Percentiles rank a stretch among this genome's conserved stretches.
These are phyloP conservation scores for Neoscytalidium dimidiatum DNA, from an alignment of 2,329 filamentous ascomycete genomes.

Conservation along the genomic window DNA sequence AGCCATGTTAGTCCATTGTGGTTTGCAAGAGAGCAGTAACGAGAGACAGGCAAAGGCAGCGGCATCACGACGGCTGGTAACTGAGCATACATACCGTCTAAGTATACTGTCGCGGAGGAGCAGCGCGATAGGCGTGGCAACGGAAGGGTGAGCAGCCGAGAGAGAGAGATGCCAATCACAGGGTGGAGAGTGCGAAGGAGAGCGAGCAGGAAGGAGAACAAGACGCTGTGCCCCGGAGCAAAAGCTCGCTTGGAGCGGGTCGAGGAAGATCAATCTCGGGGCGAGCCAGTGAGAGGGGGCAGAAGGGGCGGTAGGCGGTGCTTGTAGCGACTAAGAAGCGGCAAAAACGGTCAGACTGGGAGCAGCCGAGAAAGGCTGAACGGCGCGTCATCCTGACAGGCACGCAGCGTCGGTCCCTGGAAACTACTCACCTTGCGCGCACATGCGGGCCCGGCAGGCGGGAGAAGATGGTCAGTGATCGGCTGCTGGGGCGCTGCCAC, in stretches of 20 bases:
- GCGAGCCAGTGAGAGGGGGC: slow-evolving; percentile 6
- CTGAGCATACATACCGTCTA: slow-evolving; percentile 4
- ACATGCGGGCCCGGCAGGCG: neutral
- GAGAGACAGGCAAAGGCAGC: neutral
- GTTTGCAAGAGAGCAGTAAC: neutral
- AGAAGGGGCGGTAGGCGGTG: slow-evolving; percentile 9
- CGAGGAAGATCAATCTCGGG: slow-evolving; percentile 32
- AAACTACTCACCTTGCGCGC: neutral
- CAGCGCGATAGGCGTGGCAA: neutral
- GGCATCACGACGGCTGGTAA: neutral
- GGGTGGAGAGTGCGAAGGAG: slow-evolving; percentile 26
- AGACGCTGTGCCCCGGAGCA: slow-evolving; percentile 30
- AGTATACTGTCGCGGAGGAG: slow-evolving; percentile 1
- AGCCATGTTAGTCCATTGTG: slow-evolving; percentile 38
- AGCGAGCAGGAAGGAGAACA: slow-evolving; percentile 36
- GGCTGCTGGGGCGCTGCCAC: slow-evolving; percentile 14
- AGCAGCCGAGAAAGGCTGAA: slow-evolving; percentile 16
- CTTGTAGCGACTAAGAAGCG: slow-evolving; percentile 10
- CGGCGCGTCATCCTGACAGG: slow-evolving; percentile 11
- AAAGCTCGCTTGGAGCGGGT: slow-evolving; percentile 41
- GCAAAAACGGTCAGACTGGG: slow-evolving; percentile 18
- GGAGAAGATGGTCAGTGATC: slow-evolving; percentile 4
- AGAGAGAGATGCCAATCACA: slow-evolving; percentile 23
- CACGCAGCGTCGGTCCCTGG: neutral
- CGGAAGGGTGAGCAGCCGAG: slow-evolving; percentile 11